phyloP scores from a whole-genome alignment of 1,284 basidiomycete genomes.

The Sporisorium sorghi region DNA sequence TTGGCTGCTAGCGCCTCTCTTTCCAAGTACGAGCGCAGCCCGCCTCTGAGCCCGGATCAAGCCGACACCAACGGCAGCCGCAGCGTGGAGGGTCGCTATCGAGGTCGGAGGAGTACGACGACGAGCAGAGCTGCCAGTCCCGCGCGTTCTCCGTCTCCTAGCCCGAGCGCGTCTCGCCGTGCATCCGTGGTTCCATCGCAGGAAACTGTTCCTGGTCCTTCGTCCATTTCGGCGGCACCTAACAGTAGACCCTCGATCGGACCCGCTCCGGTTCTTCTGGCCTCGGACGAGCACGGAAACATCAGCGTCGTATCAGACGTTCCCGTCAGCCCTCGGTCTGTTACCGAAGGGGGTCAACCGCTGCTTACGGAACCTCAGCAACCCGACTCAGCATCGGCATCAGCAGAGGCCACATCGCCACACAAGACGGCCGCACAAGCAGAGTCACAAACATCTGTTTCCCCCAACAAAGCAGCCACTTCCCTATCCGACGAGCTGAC shows the following conservation, averaged over 20 bases:
- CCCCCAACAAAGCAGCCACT: slow-evolving; percentile 6
- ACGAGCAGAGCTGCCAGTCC: slow-evolving; percentile 43
- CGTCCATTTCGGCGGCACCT: neutral
- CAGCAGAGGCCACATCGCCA: neutral
- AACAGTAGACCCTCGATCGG: neutral
- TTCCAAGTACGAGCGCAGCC: slow-evolving; percentile 11
- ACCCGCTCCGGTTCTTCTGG: slow-evolving; percentile 25
- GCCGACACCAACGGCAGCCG: neutral
- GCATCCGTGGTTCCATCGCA: slow-evolving; percentile 7
- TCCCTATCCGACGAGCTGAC: slow-evolving; percentile 34
- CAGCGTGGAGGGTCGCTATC: slow-evolving; percentile 39
- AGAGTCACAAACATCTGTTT: neutral
- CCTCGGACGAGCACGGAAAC: slow-evolving; percentile 48
- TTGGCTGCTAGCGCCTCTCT: neutral
- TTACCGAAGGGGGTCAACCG: neutral
- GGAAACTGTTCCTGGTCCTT: neutral
- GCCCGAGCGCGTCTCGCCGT: slow-evolving; percentile 20
- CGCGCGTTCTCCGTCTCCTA: slow-evolving; percentile 8
- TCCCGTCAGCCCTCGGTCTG: slow-evolving; percentile 28
- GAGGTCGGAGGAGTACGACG: slow-evolving; percentile 29
- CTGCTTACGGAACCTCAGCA: neutral
- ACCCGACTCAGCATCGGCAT: neutral
- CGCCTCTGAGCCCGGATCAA: slow-evolving; percentile 17
- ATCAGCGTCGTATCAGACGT: slow-evolving; percentile 32
- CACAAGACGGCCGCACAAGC: neutral